Evolutionary conservation across 75 land plant species (phyloP), one percentile per base, ranked within the genome.

Genomic region (Larix kaempferi): DNA sequence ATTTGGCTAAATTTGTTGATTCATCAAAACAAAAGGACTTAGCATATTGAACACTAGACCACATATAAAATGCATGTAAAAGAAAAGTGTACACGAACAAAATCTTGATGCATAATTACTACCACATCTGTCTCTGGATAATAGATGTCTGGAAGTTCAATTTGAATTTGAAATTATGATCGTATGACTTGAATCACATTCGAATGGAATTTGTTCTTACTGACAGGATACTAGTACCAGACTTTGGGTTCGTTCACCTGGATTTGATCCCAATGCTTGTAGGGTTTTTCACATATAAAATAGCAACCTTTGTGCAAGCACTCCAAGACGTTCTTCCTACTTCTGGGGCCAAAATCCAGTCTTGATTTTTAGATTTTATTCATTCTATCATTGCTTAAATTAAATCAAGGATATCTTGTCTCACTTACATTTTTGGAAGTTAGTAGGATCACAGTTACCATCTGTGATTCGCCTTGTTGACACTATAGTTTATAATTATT

Each of bases 231-330:
- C 79, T 89, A 22, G 99, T 88, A 12, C 98, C 98, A 29, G 88
- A 95, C 57, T 88, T 82, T 77, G 95, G 91, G 19, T 72, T 89
- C 58, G 65, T 87, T 84, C 93, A 86, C 59, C 78, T 97, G 25
- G 88, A 95, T 76, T 83, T 97, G 75, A 97, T 95, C 81, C 99
- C 99, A 12, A 95, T 97, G 91, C 84, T 97, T 8, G 89, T 97
- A 39, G 98, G 98, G 15, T 97, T 97, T 77, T 97, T 97, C 81
- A 97, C 99, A 11, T 97, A 95, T 83, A 97, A 97, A 80, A 80
- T 93, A 73, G 98, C 99, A 23, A 91, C 99, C 35, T 86, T 94
- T 74, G 75, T 80, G 27, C 95, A 97, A 78, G 93, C 92, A 22
- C 76, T 97, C 61, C 86, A 87, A 76, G 98, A 96, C 5, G 85